Conservation (phyloP, 202 grass and related monocot species). For the Digitaria exilis region DNA sequence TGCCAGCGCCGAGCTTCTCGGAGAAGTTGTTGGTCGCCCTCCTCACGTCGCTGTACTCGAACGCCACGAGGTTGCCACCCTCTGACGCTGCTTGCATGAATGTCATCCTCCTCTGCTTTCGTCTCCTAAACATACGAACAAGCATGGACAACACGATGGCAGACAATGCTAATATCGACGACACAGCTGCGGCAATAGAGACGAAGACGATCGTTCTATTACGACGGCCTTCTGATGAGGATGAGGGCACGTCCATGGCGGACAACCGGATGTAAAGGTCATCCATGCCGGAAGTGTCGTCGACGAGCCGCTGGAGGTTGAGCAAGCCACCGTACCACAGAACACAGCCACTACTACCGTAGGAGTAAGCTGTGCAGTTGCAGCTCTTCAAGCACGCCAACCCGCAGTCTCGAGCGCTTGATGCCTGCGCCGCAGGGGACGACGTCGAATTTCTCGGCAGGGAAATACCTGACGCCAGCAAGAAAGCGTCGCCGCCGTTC, state of each 20-base stretch:
- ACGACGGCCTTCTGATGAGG: not conserved
- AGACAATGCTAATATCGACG: not conserved
- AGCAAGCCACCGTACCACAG: slow-evolving; percentile 44
- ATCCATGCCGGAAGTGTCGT: not conserved
- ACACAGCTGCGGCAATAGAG: not conserved
- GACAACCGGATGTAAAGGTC: slow-evolving; percentile 11
- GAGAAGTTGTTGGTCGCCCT: slow-evolving; percentile 55
- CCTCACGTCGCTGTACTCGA: slow-evolving; percentile 33
- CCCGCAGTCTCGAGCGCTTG: slow-evolving; percentile 26
- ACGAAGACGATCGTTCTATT: not conserved
- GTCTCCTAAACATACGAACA: not conserved
- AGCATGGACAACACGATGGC: not conserved
- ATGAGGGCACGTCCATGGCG: not conserved
- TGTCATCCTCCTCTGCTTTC: not conserved
- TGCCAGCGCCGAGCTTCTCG: slow-evolving; percentile 46
- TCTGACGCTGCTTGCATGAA: not conserved
- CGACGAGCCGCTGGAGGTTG: slow-evolving; percentile 13
- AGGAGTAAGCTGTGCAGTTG: slow-evolving; percentile 47
- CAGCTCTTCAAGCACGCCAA: slow-evolving; percentile 42
- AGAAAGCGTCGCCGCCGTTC: slow-evolving; percentile 32
- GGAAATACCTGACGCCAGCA: slow-evolving; percentile 24
- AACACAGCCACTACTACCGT: not conserved
- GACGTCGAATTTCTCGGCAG: slow-evolving; percentile 14
- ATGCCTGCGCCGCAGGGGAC: not conserved
- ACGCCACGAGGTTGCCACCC: slow-evolving; percentile 18